Conservation (phyloP, 257 asterid species). For the Solanum commersonii region DNA sequence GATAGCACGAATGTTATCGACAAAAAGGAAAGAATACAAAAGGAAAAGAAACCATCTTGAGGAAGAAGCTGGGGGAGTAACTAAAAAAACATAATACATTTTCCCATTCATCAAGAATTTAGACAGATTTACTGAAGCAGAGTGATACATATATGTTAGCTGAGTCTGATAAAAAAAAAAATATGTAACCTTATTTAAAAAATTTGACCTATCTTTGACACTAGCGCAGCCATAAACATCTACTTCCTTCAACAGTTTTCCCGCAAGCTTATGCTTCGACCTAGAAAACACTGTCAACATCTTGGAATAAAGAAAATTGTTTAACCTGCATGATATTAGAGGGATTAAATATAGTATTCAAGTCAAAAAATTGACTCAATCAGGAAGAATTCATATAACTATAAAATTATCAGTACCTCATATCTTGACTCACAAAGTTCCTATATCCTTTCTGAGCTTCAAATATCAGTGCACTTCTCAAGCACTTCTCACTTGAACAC, state of each 20-base stretch:
- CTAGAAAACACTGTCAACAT: slow-evolving; percentile 33
- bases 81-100: background rate
- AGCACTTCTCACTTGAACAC: slow-evolving; percentile 62
- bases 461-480: slow-evolving; percentile 43
- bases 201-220: slow-evolving; percentile 9
- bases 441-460: slow-evolving; percentile 48
- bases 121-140: background rate
- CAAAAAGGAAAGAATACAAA: background rate
- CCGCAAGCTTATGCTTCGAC: slow-evolving; percentile 59
- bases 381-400: background rate
- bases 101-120: background rate
- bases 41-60: background rate
- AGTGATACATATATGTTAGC: background rate
- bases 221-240: slow-evolving; percentile 36
- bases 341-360: background rate
- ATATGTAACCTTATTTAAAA: slow-evolving; percentile 15
- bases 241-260: slow-evolving; percentile 46
- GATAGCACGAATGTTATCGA: background rate
- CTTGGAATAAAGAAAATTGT: slow-evolving; percentile 32
- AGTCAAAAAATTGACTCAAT: background rate
- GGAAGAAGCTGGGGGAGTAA: background rate
- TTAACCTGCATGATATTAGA: slow-evolving; percentile 39
- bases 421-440: slow-evolving; percentile 30
- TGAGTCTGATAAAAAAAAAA: background rate
- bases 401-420: slow-evolving; percentile 38